Percentiles rank a stretch among this genome's conserved stretches.
Conservation (phyloP, 2,329 filamentous ascomycete species). For the Microsporum audouinii region DNA sequence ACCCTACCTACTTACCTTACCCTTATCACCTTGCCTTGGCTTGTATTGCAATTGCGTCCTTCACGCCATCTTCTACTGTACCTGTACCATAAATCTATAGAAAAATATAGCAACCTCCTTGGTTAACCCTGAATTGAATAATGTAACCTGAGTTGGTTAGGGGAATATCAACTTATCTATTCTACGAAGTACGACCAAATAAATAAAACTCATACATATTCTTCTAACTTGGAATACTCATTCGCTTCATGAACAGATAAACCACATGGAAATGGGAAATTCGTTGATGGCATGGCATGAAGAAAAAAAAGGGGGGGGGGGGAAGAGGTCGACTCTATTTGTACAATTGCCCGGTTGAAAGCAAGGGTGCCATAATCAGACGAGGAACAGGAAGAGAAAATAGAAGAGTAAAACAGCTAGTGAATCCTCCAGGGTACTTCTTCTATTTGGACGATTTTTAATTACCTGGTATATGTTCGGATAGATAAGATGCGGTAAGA, state of each 20-base stretch:
- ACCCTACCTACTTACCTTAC: background rate
- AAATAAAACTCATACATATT: background rate
- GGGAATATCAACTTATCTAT: background rate
- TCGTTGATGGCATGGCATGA: background rate
- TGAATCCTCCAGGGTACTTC: background rate
- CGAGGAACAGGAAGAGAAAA: background rate
- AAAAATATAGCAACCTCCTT: background rate
- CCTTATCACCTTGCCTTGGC: background rate
- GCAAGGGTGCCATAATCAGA: background rate
- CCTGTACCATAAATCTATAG: background rate
- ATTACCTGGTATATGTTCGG: background rate
- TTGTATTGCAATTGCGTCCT: background rate
- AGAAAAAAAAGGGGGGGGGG: background rate
- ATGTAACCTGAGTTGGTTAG: too few relatives aligned
- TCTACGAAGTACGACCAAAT: background rate
- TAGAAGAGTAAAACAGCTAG: background rate
- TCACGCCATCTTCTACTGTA: background rate
- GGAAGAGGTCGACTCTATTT: background rate
- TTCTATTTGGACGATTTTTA: background rate
- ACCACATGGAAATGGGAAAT: background rate
- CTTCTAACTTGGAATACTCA: background rate
- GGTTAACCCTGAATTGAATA: background rate
- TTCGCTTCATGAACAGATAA: background rate
- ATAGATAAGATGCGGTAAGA: background rate
- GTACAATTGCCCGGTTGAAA: background rate